These are phyloP conservation scores for Phytophthora pistaciae DNA, from an alignment of 352 stramenopile genomes.

Conservation along the genomic window DNA sequence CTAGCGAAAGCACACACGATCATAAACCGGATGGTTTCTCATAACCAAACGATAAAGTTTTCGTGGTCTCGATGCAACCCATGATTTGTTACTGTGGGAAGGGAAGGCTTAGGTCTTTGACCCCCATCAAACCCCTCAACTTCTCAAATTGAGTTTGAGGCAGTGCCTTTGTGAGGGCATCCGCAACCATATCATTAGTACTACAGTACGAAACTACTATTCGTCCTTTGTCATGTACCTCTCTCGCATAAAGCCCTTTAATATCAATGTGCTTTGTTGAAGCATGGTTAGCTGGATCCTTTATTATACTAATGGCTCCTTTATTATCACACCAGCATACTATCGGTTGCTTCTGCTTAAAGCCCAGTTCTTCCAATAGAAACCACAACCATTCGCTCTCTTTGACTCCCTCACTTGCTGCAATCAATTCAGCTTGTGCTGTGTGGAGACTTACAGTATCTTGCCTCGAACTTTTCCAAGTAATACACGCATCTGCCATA, in stretches of 20 bases:
- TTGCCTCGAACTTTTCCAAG: slow-evolving; percentile 12
- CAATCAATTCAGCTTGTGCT: slow-evolving; percentile 20
- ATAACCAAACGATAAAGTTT: background rate
- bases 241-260: background rate
- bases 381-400: slow-evolving; percentile 12
- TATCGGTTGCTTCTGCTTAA: background rate
- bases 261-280: background rate
- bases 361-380: slow-evolving; percentile 15
- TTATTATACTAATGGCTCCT: background rate
- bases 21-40: background rate
- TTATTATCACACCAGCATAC: background rate
- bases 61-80: background rate
- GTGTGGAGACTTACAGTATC: slow-evolving; percentile 13
- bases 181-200: background rate
- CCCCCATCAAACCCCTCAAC: background rate
- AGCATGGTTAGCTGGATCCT: background rate
- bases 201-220: background rate
- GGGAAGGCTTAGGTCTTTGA: background rate
- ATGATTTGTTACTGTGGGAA: background rate
- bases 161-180: background rate
- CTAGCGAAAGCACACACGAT: background rate
- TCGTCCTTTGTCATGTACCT: background rate
- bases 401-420: slow-evolving; percentile 17
- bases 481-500: slow-evolving; percentile 3
- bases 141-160: background rate